Evolutionary conservation across 495 filamentous ascomycete genomes (phyloP), one percentile per base, ranked within the genome.

Genomic region (Penicillium argentinense): DNA sequence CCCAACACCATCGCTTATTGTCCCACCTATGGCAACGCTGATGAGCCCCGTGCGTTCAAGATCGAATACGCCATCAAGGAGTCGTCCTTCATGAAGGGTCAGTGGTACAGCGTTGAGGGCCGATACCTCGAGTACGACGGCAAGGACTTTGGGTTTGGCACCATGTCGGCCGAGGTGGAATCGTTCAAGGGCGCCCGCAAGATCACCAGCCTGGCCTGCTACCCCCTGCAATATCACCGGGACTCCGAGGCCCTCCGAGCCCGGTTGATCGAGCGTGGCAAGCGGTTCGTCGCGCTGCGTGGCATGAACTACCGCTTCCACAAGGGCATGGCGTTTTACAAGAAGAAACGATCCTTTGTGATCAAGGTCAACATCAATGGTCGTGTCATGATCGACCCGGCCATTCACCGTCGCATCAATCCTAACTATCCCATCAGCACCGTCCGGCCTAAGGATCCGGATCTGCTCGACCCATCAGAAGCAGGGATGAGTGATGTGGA

Each of bases 281-380:
- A 86, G 72, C 87, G 87, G 50, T 97, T 96, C 57, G 85, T 93
- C 3, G 62, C 76, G 0, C 68, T 96, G 26, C 74, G 83, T 45
- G 90, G 91, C 16, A 89, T 91, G 77, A 85, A 92, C 56, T 95
- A 95, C 67, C 86, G 84, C 51, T 86, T 80, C 62, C 86, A 91
- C 66, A 85, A 92, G 42, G 91, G 76, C 11, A 78, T 80, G 74
- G 91, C 86, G 0, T 96, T 88, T 62, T 78, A 81, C 67, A 92
- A 93, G 73, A 89, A 87, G 68, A 89, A 89, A 73, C 81, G 83
- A 49, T 66, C 78, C 2, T 48, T 49, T 36, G 75, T 95, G 19
- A 75, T 84, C 65, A 95, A 93, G 64, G 82, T 95, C 69, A 91
- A 91, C 48, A 86, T 95, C 70, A 95, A 95, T 53, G 87, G 89